Conservation (phyloP, 805 yeast species). For the Tetrapisispora nanseiensis region DNA sequence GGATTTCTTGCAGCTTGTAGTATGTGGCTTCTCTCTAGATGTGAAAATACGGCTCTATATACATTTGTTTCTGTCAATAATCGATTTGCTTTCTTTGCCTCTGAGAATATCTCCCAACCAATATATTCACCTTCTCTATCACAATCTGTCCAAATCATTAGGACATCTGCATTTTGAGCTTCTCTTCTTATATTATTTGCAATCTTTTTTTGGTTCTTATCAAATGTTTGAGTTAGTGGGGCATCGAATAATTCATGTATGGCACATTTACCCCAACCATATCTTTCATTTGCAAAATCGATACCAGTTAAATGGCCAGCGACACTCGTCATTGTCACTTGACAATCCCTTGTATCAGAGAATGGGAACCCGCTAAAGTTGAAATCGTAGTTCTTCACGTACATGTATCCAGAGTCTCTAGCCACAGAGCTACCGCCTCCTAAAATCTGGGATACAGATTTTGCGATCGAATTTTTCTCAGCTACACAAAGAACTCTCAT, state of each 20-base stretch:
- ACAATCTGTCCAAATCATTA: conserved; percentile 98
- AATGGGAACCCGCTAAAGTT: conserved; percentile 49
- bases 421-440: conserved; percentile 57
- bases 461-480: conserved; percentile 92
- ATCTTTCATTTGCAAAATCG: conserved; percentile 44
- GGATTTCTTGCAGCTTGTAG: conserved; percentile 67
- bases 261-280: conserved; percentile 54
- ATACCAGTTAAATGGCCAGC: conserved; percentile 69
- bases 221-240: conserved; percentile 40
- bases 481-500: conserved; percentile 91
- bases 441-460: conserved; percentile 56
- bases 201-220: conserved; percentile 37
- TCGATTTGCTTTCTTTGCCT: conserved; percentile 43
- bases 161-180: conserved; percentile 45
- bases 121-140: conserved; percentile 94
- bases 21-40: conserved; percentile 69
- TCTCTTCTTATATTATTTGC: conserved; percentile 60
- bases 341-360: conserved; percentile 33
- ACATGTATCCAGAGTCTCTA: conserved; percentile 46
- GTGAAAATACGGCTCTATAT: conserved; percentile 79
- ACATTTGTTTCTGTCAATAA: conserved; percentile 39
- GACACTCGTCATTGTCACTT: conserved; percentile 86
- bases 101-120: conserved; percentile 69
- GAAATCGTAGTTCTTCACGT: conserved; percentile 73
- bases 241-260: conserved; percentile 66